Percentiles rank a stretch among this genome's conserved stretches.
Conservation (phyloP, 2,329 filamentous ascomycete genomes). For the Xylogone sp. region DNA sequence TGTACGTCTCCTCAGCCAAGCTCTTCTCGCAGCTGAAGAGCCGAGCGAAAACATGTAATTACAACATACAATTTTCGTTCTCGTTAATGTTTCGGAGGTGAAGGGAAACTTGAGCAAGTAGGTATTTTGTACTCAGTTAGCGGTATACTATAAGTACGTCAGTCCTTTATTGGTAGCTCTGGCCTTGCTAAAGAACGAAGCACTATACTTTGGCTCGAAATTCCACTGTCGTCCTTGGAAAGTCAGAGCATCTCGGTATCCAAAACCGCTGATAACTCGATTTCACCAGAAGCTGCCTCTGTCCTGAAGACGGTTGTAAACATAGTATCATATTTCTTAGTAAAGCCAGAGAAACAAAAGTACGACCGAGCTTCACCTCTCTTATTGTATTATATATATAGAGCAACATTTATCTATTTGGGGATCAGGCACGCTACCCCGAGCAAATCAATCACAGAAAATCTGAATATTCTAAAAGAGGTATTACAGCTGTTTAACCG, state of each 20-base stretch:
- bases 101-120: not conserved
- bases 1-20: constrained; percentile 3
- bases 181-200: too few relatives aligned
- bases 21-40: not conserved
- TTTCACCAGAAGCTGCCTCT: too few relatives aligned
- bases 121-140: constrained; percentile 5
- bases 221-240: too few relatives aligned
- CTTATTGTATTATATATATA: too few relatives aligned
- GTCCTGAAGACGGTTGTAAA: too few relatives aligned
- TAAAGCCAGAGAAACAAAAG: too few relatives aligned
- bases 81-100: not conserved
- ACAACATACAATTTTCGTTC: constrained; percentile 3
- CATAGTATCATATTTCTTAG: too few relatives aligned
- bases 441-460: not conserved
- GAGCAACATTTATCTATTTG: not conserved
- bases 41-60: constrained; percentile 4
- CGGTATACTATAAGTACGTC: constrained; percentile 6
- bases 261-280: too few relatives aligned
- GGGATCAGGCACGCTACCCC: not conserved
- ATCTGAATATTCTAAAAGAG: not conserved
- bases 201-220: too few relatives aligned
- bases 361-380: too few relatives aligned
- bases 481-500: not conserved
- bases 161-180: too few relatives aligned
- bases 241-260: too few relatives aligned